Evolutionary conservation across 2,329 filamentous ascomycete genomes (phyloP), one percentile per base, ranked within the genome.

Genomic region (Colletotrichum scovillei): DNA sequence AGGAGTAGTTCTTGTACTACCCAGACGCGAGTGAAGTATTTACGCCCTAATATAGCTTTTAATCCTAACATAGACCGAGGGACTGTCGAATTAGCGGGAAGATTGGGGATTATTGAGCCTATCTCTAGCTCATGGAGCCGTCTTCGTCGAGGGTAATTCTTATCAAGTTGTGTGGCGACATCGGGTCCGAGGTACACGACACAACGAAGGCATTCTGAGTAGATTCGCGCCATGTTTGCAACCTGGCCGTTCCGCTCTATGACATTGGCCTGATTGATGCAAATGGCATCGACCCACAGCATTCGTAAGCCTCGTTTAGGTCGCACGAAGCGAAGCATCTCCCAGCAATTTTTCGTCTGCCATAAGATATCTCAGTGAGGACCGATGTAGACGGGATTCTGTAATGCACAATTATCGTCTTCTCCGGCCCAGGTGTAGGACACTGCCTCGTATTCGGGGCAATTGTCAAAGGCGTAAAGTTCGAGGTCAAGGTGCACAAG

Each of bases 241-340:
- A 78, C 75, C 57, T 79, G 77, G 2, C 73, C 57, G 32, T 72
- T 75, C 38, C 73, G 69, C 52, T 80, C 78, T 1, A 52, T 24
- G 8, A 70, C 67, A 8, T 78, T 73, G 19, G 42, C 35, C 63
- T 77, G 75, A 8, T 79, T 75, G n/a, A 79, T 77, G 52, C 78
- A 80, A 16, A 80, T 69, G 0, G 75, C 76, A 55, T 80, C 78
- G 1, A 79, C 75, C 79, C 78, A 80, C 9, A 80, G 38, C n/a
- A 24, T 59, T 1, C 60, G 49, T 1, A 30, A n/a, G 1, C 70
- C 74, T n/a, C 64, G 32, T 11, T 11, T 35, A 3, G 65, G 76
- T 2, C 75, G 73, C 1, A 78, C 38, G 35, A 63, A 71, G 3
- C 30, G 24, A 2, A 81, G 77, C 75, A 81, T 76, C 2, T 74